A percentile compares a stretch with the other conserved stretches of the same genome.
phyloP scores from a whole-genome alignment of 176 grass and related monocot species.

The Rhynchospora breviuscula region DNA sequence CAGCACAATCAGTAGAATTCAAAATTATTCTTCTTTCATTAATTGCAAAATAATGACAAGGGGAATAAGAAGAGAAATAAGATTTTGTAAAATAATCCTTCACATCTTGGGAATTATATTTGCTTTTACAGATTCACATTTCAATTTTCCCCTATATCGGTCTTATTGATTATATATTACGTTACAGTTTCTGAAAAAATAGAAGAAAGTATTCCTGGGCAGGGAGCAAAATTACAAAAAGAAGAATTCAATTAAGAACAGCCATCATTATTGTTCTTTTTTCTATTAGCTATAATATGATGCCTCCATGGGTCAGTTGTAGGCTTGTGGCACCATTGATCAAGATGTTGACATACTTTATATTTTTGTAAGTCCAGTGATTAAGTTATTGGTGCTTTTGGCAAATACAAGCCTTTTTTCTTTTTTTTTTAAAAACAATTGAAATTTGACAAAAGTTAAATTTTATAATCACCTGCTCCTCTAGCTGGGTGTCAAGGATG shows the following conservation, averaged over 20 bases:
- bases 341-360: neutral
- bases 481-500: slow-evolving; percentile 63
- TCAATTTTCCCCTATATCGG: neutral
- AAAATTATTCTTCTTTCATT: neutral
- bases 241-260: neutral
- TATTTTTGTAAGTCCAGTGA: neutral
- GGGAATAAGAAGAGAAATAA: slow-evolving; percentile 18
- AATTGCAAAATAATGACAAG: neutral
- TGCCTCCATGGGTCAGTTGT: neutral
- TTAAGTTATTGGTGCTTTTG: neutral
- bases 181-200: neutral
- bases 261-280: neutral
- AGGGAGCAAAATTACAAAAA: neutral
- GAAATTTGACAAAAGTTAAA: neutral
- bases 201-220: neutral
- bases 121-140: neutral
- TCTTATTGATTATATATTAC: neutral
- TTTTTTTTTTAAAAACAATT: neutral
- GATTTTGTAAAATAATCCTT: neutral
- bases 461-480: slow-evolving; percentile 53
- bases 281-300: neutral
- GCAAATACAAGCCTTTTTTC: neutral
- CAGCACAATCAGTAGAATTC: neutral
- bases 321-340: neutral
- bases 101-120: neutral